These are phyloP conservation scores for Tuber melanosporum DNA, from an alignment of 495 filamentous ascomycete genomes.

Conservation along the genomic window DNA sequence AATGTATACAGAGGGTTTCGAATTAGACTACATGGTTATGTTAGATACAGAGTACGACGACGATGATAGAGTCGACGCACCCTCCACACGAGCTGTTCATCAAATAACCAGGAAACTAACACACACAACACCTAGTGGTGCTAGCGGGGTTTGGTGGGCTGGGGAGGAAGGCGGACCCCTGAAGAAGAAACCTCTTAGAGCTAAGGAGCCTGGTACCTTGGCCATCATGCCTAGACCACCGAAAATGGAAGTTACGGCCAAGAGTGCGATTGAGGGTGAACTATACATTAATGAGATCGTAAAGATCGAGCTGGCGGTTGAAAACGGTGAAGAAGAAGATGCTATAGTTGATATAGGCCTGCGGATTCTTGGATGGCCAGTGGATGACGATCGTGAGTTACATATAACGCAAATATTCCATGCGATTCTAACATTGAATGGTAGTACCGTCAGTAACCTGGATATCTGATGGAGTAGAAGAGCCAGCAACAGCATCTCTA, in stretches of 20 bases:
- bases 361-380: constrained; percentile 53
- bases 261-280: constrained; percentile 59
- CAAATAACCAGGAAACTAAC: constrained; percentile 41
- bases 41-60: constrained; percentile 45
- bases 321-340: constrained; percentile 78
- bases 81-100: constrained; percentile 14
- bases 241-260: constrained; percentile 69
- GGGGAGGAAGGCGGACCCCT: constrained; percentile 19
- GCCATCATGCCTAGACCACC: constrained; percentile 83
- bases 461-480: constrained; percentile 15
- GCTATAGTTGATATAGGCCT: constrained; percentile 64
- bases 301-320: constrained; percentile 57
- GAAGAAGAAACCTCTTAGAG: constrained; percentile 47
- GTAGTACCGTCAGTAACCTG: constrained; percentile 31
- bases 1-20: constrained; percentile 59
- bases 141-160: constrained; percentile 30
- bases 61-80: constrained; percentile 45
- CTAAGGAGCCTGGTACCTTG: constrained; percentile 49
- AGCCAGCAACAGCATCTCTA: constrained; percentile 19
- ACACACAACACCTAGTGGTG: constrained; percentile 22
- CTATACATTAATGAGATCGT: constrained; percentile 72
- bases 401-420: constrained; percentile 7
- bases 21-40: constrained; percentile 58
- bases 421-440: constrained; percentile 1
- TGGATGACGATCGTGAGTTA: constrained; percentile 21